Evolutionary conservation across 2,329 filamentous ascomycete species (phyloP).

Genomic region (Microdochium bolleyi): DNA sequence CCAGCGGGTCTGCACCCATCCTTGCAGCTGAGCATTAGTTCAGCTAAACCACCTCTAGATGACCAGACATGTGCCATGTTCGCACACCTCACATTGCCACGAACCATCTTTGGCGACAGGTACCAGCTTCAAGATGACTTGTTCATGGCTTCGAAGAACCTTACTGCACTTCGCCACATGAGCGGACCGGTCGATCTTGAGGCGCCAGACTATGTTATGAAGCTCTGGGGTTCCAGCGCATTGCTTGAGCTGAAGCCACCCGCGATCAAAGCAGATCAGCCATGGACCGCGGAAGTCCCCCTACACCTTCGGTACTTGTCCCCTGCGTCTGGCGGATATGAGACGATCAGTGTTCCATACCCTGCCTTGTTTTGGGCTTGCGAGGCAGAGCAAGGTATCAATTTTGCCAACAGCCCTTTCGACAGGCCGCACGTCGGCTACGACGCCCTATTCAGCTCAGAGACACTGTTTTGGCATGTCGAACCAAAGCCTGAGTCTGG

Average conservation of each 20-base stretch:
- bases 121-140: conserved; percentile 74
- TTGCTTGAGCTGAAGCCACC: conserved; percentile 66
- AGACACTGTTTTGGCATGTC: conserved; percentile 79
- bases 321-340: conserved; percentile 48
- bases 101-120: conserved; percentile 73
- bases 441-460: conserved; percentile 67
- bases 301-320: conserved; percentile 78
- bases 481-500: conserved; percentile 35
- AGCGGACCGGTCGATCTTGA: conserved; percentile 81
- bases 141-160: conserved; percentile 74
- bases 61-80: conserved; percentile 63
- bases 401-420: conserved; percentile 74
- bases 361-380: conserved; percentile 91
- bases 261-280: conserved; percentile 22
- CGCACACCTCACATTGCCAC: conserved; percentile 76
- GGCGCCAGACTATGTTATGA: conserved; percentile 73
- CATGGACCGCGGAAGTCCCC: conserved; percentile 65
- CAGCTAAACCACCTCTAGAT: conserved; percentile 38
- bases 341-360: conserved; percentile 58
- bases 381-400: conserved; percentile 52
- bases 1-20: conserved; percentile 82
- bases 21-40: conserved; percentile 58
- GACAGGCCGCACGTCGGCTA: conserved; percentile 80
- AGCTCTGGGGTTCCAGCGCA: conserved; percentile 70
- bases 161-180: conserved; percentile 59